A percentile compares a stretch with the other conserved stretches of the same genome.
phyloP scores from a whole-genome alignment of 257 asterid genomes.

The Solanum verrucosum region DNA sequence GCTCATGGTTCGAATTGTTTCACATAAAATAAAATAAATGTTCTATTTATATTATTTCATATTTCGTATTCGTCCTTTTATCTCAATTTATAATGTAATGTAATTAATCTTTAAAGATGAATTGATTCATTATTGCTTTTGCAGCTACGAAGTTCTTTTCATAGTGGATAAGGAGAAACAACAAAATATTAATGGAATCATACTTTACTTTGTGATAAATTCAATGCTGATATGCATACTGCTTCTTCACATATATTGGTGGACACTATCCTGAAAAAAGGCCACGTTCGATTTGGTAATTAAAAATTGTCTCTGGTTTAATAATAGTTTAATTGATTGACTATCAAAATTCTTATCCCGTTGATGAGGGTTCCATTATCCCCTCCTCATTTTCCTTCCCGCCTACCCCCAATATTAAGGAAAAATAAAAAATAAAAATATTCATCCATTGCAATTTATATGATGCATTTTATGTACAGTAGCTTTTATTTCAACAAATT shows the following conservation, averaged over 20 bases:
- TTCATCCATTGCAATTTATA: neutral
- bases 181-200: neutral
- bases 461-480: neutral
- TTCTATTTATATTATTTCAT: too few relatives aligned
- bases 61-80: neutral
- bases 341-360: neutral
- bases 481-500: neutral
- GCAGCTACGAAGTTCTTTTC: slow-evolving; percentile 15
- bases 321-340: neutral
- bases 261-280: slow-evolving; percentile 6
- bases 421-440: too few relatives aligned
- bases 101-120: neutral
- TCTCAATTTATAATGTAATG: neutral
- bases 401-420: too few relatives aligned
- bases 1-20: neutral
- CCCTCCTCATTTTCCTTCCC: too few relatives aligned
- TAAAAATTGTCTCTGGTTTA: neutral
- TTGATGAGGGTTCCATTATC: neutral
- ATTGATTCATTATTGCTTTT: neutral
- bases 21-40: too few relatives aligned
- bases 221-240: slow-evolving; percentile 15
- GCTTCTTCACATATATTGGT: slow-evolving; percentile 15
- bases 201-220: slow-evolving; percentile 11
- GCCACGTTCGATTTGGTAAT: slow-evolving; percentile 22
- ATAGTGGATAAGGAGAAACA: neutral